Conservation (phyloP, 2,329 filamentous ascomycete species). For the Colletotrichum melonis region DNA sequence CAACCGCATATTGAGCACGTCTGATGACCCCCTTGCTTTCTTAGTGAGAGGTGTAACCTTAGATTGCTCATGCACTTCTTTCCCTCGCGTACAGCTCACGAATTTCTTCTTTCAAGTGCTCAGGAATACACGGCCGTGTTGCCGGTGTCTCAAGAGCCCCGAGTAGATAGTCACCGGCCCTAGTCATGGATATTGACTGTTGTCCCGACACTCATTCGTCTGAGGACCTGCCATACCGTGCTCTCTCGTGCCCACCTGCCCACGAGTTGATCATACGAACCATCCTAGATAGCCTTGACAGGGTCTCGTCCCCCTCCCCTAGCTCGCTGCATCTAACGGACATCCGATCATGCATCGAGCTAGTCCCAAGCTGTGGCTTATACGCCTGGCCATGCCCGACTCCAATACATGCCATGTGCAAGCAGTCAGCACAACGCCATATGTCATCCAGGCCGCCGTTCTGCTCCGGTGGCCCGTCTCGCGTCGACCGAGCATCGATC, state of each 20-base stretch:
- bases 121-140: not conserved
- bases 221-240: slow-evolving; percentile 1
- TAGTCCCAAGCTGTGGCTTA: slow-evolving; percentile 19
- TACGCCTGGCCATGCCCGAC: slow-evolving; percentile 16
- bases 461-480: slow-evolving; percentile 2
- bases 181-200: not conserved
- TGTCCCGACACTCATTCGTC: slow-evolving; percentile 13
- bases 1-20: not conserved
- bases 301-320: slow-evolving; percentile 6
- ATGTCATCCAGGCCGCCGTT: slow-evolving; percentile 22
- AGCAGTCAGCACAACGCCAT: slow-evolving; percentile 26
- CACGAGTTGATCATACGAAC: not conserved
- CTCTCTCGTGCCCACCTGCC: not conserved
- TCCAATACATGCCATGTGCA: slow-evolving; percentile 25
- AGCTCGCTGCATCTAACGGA: slow-evolving; percentile 24
- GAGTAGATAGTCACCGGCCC: not conserved
- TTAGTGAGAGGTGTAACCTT: not conserved
- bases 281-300: slow-evolving; percentile 17
- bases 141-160: slow-evolving; percentile 10
- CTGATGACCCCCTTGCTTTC: not conserved
- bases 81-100: not conserved
- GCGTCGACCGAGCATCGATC: slow-evolving; percentile 19
- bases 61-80: not conserved
- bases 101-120: not conserved
- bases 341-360: slow-evolving; percentile 27